phyloP scores from a whole-genome alignment of 495 filamentous ascomycete genomes.

The Geopyxis carbonaria region DNA sequence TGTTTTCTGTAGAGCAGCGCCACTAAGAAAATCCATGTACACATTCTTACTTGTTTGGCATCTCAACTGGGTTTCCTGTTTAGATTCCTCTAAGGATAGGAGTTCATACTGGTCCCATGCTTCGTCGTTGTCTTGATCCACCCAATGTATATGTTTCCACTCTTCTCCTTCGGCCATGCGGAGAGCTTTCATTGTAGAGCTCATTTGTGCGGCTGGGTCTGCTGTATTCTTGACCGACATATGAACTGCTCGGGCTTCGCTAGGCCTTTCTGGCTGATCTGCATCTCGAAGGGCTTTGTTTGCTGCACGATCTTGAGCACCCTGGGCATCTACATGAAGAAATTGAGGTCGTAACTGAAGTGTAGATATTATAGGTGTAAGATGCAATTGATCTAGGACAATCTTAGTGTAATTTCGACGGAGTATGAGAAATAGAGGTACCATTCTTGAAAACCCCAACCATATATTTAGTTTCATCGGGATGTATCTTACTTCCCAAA shows the following conservation, averaged over 20 bases:
- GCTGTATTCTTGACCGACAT: conserved; percentile 47
- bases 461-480: conserved; percentile 48
- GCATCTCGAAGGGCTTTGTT: conserved; percentile 28
- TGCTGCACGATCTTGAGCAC: conserved; percentile 32
- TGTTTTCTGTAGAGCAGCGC: too few species aligned
- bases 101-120: conserved; percentile 45
- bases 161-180: conserved; percentile 46
- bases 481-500: conserved; percentile 49
- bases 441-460: conserved; percentile 49
- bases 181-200: conserved; percentile 36
- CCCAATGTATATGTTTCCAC: conserved; percentile 47
- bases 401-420: conserved; percentile 5
- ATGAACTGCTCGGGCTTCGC: conserved; percentile 46
- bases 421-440: conserved; percentile 25
- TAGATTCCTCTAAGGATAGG: conserved; percentile 39
- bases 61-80: conserved; percentile 15
- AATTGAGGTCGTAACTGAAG: conserved; percentile 60
- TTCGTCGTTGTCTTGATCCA: conserved; percentile 49
- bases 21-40: conserved; percentile 24
- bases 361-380: conserved; percentile 49
- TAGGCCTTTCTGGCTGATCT: conserved; percentile 28
- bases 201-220: conserved; percentile 34
- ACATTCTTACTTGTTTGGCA: conserved; percentile 17
- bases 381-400: conserved; percentile 45
- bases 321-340: conserved; percentile 53